Evolutionary conservation across 163 green algal genomes (phyloP), one percentile per base, ranked within the genome.

Genomic region (Trebouxiophyceae sp.): DNA sequence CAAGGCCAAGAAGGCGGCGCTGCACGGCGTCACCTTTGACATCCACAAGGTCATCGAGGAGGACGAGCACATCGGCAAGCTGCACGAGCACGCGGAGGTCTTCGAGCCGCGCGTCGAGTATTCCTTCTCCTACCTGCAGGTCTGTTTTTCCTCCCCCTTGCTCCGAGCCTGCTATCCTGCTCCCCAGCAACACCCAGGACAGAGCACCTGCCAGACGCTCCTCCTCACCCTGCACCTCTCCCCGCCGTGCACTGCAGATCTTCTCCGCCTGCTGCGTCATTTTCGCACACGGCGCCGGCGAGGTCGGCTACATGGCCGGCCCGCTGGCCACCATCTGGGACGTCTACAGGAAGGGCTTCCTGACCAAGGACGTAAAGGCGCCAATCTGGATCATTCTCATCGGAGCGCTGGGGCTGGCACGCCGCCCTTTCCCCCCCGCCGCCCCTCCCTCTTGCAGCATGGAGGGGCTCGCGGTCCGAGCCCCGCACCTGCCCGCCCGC

Each of bases 211-310:
- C n/a, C n/a, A n/a, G n/a, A n/a, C n/a, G n/a, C n/a, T n/a, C n/a
- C n/a, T n/a, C n/a, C n/a, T n/a, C n/a, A n/a, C n/a, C n/a, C n/a
- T n/a, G n/a, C n/a, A n/a, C n/a, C n/a, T n/a, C n/a, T n/a, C n/a
- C n/a, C n/a, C n/a, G n/a, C n/a, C n/a, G n/a, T n/a, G n/a, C n/a
- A n/a, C 27, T 45, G 50, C 70, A 89, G 74, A 81, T 93, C 27
- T 80, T 92, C 58, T 85, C 82, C 33, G 82, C 84, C 28, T 79
- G 76, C 59, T 81, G 75, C 26, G 72, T 81, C 23, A 70, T 67
- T 27, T 88, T 92, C 63, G 64, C 84, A 3, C 86, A 92, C 69
- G 86, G 86, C 26, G 75, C 83, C 30, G 82, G 82, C 58, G 84
- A 92, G 62, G 79, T 89, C 1, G 86, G 77, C 45, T 89, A 90